Conservation (phyloP, 1,284 basidiomycete species). For the Boletellus deceptivus region DNA sequence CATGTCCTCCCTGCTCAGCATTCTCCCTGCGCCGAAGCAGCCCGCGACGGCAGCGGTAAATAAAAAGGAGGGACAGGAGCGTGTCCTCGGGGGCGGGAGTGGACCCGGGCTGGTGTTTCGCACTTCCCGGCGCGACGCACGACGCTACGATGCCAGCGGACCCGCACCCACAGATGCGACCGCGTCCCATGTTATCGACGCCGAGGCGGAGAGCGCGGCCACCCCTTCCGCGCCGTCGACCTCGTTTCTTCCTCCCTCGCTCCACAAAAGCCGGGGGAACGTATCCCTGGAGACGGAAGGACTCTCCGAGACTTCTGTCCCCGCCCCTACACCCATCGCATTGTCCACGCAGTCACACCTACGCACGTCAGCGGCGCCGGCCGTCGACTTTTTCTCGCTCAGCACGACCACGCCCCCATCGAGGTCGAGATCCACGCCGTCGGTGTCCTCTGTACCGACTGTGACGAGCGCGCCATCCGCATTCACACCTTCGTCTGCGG, state of each 20-base stretch:
- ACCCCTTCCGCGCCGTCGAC: conserved; percentile 18
- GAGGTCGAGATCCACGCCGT: conserved; percentile 13
- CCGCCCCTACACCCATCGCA: too few species aligned
- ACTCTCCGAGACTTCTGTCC: conserved; percentile 20
- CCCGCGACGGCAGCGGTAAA: conserved; percentile 33
- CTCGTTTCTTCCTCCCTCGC: conserved; percentile 56
- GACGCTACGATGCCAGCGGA: conserved; percentile 5
- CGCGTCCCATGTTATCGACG: neutral
- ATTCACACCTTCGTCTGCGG: neutral
- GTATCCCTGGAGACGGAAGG: conserved; percentile 57
- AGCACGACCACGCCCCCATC: conserved; percentile 30
- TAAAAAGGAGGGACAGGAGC: conserved; percentile 31
- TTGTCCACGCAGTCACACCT: conserved; percentile 15
- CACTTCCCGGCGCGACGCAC: conserved; percentile 18
- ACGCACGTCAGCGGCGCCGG: conserved; percentile 36
- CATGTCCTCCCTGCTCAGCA: conserved; percentile 61
- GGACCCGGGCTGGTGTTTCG: conserved; percentile 62
- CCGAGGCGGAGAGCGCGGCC: neutral
- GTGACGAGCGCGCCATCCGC: conserved; percentile 4
- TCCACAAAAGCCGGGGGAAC: conserved; percentile 58
- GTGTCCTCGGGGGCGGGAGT: conserved; percentile 63
- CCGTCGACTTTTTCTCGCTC: conserved; percentile 68
- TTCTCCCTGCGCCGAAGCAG: conserved; percentile 75
- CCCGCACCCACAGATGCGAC: too few species aligned
- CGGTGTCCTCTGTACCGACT: conserved; percentile 2